phyloP scores from a whole-genome alignment of 371 early-diverging fungal species.

The Gilbertella persicaria region DNA sequence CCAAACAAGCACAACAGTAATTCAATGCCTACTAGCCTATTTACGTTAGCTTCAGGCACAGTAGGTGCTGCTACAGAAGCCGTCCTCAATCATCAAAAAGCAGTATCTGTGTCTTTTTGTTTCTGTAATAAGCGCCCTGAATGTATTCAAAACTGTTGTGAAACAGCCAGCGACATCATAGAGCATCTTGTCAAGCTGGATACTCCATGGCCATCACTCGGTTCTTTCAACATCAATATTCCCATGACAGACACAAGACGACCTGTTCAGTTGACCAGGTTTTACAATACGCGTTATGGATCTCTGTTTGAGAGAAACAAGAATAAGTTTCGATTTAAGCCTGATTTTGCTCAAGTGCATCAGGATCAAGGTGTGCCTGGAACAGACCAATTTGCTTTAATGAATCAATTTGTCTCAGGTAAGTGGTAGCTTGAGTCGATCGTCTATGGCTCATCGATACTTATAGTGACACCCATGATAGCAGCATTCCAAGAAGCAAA shows the following conservation, averaged over 20 bases:
- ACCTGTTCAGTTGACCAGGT: slow-evolving; percentile 39
- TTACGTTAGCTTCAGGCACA: slow-evolving; percentile 47
- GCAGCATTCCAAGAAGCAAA: slow-evolving; percentile 28
- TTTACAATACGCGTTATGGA: slow-evolving; percentile 32
- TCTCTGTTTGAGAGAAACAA: slow-evolving; percentile 27
- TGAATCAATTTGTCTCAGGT: slow-evolving; percentile 44
- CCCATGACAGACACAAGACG: slow-evolving; percentile 36
- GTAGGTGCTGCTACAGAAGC: slow-evolving; percentile 49
- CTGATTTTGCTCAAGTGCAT: slow-evolving; percentile 29
- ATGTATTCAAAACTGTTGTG: slow-evolving; percentile 30
- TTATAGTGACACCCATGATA: slow-evolving; percentile 39
- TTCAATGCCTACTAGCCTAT: slow-evolving; percentile 21
- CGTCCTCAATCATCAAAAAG: slow-evolving; percentile 33
- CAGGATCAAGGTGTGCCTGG: slow-evolving; percentile 24
- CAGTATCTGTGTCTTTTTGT: slow-evolving; percentile 47
- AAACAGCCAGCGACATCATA: slow-evolving; percentile 40
- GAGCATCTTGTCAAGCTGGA: slow-evolving; percentile 24
- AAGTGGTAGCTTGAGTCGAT: neutral
- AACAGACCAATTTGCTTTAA: slow-evolving; percentile 44
- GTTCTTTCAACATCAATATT: slow-evolving; percentile 44
- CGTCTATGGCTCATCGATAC: neutral
- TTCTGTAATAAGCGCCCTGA: slow-evolving; percentile 32
- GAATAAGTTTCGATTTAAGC: slow-evolving; percentile 32
- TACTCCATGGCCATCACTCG: slow-evolving; percentile 38
- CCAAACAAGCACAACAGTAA: neutral